Evolutionary conservation across 2,329 filamentous ascomycete genomes (phyloP).

Genomic region (Capronia coronata): DNA sequence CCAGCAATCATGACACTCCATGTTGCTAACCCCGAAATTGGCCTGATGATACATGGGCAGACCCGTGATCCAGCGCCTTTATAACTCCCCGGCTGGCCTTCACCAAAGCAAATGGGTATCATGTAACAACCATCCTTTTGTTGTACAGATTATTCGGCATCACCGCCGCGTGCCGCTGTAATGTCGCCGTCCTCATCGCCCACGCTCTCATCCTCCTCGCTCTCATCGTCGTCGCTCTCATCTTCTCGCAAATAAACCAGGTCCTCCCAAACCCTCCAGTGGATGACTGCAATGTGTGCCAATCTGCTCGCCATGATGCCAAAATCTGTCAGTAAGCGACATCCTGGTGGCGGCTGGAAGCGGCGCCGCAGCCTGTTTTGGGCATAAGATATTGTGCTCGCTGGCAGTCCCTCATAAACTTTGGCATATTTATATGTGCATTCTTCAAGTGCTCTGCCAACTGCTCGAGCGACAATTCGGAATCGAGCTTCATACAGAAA

Average conservation of each 20-base stretch:
- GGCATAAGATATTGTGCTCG: constrained; percentile 40
- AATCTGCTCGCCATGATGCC: constrained; percentile 63
- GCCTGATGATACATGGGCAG: not conserved
- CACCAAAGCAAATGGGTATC: not conserved
- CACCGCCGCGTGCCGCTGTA: too few relatives aligned
- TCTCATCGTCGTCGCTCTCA: not conserved
- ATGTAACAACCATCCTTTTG: not conserved
- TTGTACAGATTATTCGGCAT: not conserved
- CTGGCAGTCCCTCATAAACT: constrained; percentile 38
- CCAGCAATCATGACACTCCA: not conserved
- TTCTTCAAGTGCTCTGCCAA: constrained; percentile 30
- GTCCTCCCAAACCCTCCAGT: constrained; percentile 83
- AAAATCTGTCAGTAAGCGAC: constrained; percentile 31
- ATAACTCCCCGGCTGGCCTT: not conserved
- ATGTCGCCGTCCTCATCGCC: not conserved
- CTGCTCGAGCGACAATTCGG: not conserved
- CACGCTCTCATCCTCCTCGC: not conserved
- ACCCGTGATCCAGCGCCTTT: not conserved
- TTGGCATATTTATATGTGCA: constrained; percentile 30
- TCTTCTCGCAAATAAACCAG: constrained; percentile 54
- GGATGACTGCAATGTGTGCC: constrained; percentile 74
- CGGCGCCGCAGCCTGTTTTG: constrained; percentile 32
- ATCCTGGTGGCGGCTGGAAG: constrained; percentile 14
- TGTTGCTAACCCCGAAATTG: not conserved
- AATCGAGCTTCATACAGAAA: constrained; percentile 11